Evolutionary conservation across 2,329 filamentous ascomycete genomes (phyloP).

Genomic region (Ophiocordyceps sinensis): DNA sequence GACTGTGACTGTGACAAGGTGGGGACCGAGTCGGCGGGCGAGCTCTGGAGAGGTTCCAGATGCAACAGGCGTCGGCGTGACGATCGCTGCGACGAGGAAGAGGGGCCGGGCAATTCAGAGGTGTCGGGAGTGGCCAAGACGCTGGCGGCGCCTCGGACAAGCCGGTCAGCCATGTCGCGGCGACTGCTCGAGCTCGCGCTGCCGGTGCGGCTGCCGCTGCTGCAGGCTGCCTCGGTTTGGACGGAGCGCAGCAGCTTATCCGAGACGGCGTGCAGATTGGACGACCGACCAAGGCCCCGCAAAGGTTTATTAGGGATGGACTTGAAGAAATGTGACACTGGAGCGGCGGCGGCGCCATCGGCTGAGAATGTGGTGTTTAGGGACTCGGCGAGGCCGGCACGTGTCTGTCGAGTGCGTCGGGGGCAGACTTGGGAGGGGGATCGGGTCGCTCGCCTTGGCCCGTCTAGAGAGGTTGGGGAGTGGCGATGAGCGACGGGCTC

Average conservation of each 20-base stretch:
- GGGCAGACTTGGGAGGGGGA: conserved; percentile 19
- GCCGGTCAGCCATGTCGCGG: conserved; percentile 11
- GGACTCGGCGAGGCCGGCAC: conserved; percentile 16
- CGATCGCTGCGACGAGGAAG: conserved; percentile 15
- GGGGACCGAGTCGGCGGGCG: conserved; percentile 29
- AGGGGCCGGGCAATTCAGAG: conserved; percentile 25
- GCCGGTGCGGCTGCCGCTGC: not conserved
- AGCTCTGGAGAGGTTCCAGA: conserved; percentile 22
- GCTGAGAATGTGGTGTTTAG: conserved; percentile 4
- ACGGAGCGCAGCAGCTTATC: conserved; percentile 21
- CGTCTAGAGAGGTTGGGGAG: conserved; percentile 3
- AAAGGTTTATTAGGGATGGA: conserved; percentile 1
- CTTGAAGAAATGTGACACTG: not conserved
- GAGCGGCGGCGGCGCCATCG: not conserved
- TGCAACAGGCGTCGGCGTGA: conserved; percentile 26
- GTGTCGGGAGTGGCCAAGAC: conserved; percentile 44
- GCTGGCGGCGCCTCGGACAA: conserved; percentile 11
- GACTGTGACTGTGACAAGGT: conserved; percentile 21
- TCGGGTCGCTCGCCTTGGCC: conserved; percentile 11
- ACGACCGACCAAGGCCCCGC: conserved; percentile 13
- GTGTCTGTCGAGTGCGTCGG: conserved; percentile 15
- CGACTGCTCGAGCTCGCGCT: conserved; percentile 3
- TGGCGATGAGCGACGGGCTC: conserved; percentile 10
- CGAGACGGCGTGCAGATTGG: conserved; percentile 14
- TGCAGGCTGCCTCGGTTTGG: conserved; percentile 5